A percentile compares a stretch with the other conserved stretches of the same genome.
These are phyloP conservation scores for Rhododendron ovatum DNA, from an alignment of 148 eudicot species.

Conservation along the genomic window DNA sequence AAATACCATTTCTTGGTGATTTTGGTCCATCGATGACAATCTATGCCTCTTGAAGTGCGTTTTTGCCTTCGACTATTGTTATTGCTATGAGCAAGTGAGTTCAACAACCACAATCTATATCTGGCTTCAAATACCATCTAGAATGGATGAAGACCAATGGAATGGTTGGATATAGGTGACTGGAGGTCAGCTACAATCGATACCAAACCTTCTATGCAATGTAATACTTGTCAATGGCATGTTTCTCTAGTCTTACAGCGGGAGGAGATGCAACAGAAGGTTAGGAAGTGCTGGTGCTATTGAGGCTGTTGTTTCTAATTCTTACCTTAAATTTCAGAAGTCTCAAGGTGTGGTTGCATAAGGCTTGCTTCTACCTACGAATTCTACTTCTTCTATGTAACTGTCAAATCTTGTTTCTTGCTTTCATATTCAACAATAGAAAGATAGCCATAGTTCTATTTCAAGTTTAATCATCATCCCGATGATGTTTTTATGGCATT, in stretches of 20 bases:
- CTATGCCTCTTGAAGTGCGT: background rate
- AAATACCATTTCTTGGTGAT: background rate
- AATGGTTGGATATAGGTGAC: conserved; percentile 1
- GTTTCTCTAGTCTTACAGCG: background rate
- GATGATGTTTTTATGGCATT: background rate
- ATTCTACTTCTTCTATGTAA: background rate
- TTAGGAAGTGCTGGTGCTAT: background rate
- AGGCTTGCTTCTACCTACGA: background rate
- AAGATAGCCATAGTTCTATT: background rate
- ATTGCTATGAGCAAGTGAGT: background rate
- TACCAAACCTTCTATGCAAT: background rate
- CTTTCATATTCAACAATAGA: background rate
- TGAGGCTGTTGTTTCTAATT: background rate
- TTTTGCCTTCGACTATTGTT: background rate
- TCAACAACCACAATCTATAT: background rate
- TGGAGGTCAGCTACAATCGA: background rate
- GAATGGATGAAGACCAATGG: background rate
- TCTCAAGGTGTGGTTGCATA: background rate
- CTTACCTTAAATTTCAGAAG: background rate
- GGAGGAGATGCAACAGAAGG: background rate
- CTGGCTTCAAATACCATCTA: background rate
- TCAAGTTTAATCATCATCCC: background rate
- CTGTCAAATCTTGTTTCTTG: background rate
- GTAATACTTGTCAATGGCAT: background rate
- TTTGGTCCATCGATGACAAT: background rate